Evolutionary conservation across 2,329 filamentous ascomycete species (phyloP).

Genomic region (Colletotrichum agaves): DNA sequence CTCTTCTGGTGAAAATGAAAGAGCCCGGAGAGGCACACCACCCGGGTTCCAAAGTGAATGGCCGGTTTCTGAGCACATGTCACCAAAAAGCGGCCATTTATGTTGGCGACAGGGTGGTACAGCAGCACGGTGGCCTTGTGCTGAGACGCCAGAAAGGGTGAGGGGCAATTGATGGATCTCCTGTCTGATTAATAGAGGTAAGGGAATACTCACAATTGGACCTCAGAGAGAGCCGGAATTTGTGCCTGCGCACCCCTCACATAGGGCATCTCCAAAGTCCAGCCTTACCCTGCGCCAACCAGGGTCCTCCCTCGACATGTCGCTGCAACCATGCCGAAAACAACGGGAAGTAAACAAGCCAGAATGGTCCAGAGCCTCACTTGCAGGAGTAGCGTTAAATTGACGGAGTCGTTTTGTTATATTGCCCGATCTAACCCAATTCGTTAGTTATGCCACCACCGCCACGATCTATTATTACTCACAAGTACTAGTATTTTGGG

Average conservation of each 20-base stretch:
- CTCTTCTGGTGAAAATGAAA: conserved; percentile 10
- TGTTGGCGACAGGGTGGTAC: conserved; percentile 7
- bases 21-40: background rate
- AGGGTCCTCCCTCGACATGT: conserved; percentile 22
- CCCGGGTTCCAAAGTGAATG: too few relatives aligned
- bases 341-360: conserved; percentile 33
- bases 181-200: conserved; percentile 28
- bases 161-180: conserved; percentile 22
- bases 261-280: conserved; percentile 21
- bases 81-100: too few relatives aligned
- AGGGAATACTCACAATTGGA: conserved; percentile 22
- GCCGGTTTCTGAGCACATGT: too few relatives aligned
- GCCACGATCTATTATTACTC: too few relatives aligned
- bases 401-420: too few relatives aligned
- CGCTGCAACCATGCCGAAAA: conserved; percentile 30
- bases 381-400: too few relatives aligned
- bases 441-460: too few relatives aligned
- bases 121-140: background rate
- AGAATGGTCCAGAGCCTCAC: conserved; percentile 32
- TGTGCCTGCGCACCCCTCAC: conserved; percentile 33
- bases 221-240: conserved; percentile 26
- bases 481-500: too few relatives aligned
- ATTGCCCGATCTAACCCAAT: too few relatives aligned
- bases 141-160: conserved; percentile 19
- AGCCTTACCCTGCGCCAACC: conserved; percentile 31